phyloP scores from a whole-genome alignment of 192 early-diverging fungal species.

The Coemansia pectinata region DNA sequence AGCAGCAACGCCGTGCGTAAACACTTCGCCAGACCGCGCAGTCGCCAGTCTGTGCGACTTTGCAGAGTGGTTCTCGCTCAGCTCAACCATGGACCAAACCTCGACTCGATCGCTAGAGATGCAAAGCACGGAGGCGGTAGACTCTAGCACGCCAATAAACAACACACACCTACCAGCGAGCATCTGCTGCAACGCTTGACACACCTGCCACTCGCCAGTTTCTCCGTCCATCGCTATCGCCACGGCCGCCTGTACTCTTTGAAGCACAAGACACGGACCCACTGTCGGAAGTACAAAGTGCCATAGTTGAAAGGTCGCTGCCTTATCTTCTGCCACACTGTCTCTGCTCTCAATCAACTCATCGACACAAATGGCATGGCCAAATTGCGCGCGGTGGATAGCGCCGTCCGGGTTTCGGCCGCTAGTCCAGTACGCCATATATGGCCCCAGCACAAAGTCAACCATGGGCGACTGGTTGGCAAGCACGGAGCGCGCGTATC shows the following conservation, averaged over 20 bases:
- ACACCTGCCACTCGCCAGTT: constrained; percentile 21
- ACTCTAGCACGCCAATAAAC: constrained; percentile 6
- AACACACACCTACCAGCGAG: constrained; percentile 6
- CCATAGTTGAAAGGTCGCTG: constrained; percentile 19
- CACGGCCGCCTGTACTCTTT: not conserved
- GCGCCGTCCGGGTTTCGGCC: constrained; percentile 11
- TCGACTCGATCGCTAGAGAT: constrained; percentile 12
- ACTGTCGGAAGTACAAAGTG: constrained; percentile 3
- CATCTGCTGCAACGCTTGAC: not conserved
- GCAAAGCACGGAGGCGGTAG: constrained; percentile 12
- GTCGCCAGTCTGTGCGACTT: not conserved
- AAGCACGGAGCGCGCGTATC: constrained; percentile 7
- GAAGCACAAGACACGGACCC: not conserved
- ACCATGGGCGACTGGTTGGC: constrained; percentile 34
- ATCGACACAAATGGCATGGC: constrained; percentile 6
- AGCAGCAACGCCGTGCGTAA: constrained; percentile 31
- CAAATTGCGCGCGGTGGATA: constrained; percentile 26
- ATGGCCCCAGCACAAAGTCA: constrained; percentile 12
- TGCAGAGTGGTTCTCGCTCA: not conserved
- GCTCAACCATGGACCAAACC: not conserved
- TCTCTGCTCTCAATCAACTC: not conserved
- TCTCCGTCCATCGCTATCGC: constrained; percentile 1
- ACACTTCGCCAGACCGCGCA: constrained; percentile 7
- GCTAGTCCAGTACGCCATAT: constrained; percentile 19
- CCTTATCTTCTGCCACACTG: not conserved